phyloP scores from a whole-genome alignment of 441 rosid genomes.

The Sinapis alba region DNA sequence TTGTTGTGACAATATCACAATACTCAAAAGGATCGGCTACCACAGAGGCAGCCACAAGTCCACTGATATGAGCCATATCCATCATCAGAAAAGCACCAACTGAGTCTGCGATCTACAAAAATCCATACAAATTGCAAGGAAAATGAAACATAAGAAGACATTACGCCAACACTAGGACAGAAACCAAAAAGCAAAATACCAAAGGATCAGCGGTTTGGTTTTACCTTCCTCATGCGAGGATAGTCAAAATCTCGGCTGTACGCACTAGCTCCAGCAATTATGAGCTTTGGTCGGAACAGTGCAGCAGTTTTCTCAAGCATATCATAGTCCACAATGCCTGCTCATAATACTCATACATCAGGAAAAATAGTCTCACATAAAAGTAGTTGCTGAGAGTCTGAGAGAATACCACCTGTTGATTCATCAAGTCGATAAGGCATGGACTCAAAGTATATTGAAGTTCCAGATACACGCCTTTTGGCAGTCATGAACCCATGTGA shows the following conservation, averaged over 20 bases:
- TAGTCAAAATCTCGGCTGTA: constrained; percentile 94
- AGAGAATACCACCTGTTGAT: constrained; percentile 66
- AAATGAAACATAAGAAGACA: constrained; percentile 24
- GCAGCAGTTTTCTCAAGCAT: constrained; percentile 90
- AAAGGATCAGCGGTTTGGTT: constrained; percentile 9
- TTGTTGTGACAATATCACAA: constrained; percentile 92
- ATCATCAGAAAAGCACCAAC: constrained; percentile 94
- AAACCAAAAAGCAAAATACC: background rate
- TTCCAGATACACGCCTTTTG: constrained; percentile 87
- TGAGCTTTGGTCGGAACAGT: constrained; percentile 88
- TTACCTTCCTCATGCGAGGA: constrained; percentile 88
- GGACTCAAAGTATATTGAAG: constrained; percentile 92
- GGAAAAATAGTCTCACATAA: constrained; percentile 19
- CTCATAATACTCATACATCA: constrained; percentile 30
- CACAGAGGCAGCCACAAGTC: constrained; percentile 91
- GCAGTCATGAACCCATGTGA: constrained; percentile 98
- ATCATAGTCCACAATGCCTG: constrained; percentile 84
- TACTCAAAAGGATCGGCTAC: constrained; percentile 81
- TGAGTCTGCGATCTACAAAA: constrained; percentile 77
- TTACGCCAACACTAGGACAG: background rate
- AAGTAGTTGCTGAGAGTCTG: background rate
- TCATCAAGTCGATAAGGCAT: constrained; percentile 95
- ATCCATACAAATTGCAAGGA: constrained; percentile 23
- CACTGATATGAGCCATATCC: constrained; percentile 97
- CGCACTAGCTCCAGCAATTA: constrained; percentile 97